Percentiles rank a stretch among this genome's conserved stretches.
phyloP scores from a whole-genome alignment of 2,329 filamentous ascomycete genomes.

The Neopestalotiopsis sp. region DNA sequence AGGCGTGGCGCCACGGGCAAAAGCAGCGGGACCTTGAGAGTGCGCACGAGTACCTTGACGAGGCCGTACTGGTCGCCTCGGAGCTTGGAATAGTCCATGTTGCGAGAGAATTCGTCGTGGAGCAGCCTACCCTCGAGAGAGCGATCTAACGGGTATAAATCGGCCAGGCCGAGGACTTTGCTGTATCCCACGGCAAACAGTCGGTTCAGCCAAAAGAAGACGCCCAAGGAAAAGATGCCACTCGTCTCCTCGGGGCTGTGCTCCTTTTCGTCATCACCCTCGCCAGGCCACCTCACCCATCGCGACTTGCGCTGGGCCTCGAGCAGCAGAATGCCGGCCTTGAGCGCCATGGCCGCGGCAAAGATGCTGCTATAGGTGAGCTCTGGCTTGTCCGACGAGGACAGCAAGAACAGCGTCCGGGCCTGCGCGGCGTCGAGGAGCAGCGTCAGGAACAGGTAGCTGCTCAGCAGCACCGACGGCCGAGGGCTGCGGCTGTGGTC shows the following conservation, averaged over 20 bases:
- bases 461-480: slow-evolving; percentile 48
- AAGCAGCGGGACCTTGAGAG: slow-evolving; percentile 28
- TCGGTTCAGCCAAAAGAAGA: slow-evolving; percentile 39
- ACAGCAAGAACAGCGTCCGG: slow-evolving; percentile 48
- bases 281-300: slow-evolving; percentile 41
- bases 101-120: slow-evolving; percentile 25
- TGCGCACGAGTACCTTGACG: slow-evolving; percentile 21
- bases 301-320: slow-evolving; percentile 45
- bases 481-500: slow-evolving; percentile 31
- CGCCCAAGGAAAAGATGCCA: slow-evolving; percentile 36
- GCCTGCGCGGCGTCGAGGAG: slow-evolving; percentile 49
- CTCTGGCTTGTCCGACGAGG: slow-evolving; percentile 18
- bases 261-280: slow-evolving; percentile 26
- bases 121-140: slow-evolving; percentile 24
- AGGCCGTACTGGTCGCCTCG: slow-evolving; percentile 12
- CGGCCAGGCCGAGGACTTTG: slow-evolving; percentile 36
- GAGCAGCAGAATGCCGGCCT: slow-evolving; percentile 41
- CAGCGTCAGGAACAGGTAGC: slow-evolving; percentile 47
- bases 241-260: slow-evolving; percentile 45
- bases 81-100: slow-evolving; percentile 24
- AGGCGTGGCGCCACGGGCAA: slow-evolving; percentile 35
- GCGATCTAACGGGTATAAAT: slow-evolving; percentile 37
- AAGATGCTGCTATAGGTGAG: slow-evolving; percentile 39
- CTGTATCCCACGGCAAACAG: slow-evolving; percentile 38
- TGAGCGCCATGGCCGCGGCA: slow-evolving; percentile 41